These are phyloP conservation scores for Suhomyces prunicola DNA, from an alignment of 805 yeast genomes.

Conservation along the genomic window DNA sequence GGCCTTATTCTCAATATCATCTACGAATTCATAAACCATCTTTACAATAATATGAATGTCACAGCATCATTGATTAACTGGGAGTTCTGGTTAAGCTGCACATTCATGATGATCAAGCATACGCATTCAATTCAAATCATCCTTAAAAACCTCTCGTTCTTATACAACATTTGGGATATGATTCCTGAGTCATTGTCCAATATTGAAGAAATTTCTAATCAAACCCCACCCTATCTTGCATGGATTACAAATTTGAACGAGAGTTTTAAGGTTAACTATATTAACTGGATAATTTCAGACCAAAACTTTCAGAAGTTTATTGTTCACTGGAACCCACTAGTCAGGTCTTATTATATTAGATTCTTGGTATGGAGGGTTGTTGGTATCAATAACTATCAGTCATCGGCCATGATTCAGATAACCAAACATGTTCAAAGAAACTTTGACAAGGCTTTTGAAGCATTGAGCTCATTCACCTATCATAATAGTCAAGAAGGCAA, in stretches of 20 bases:
- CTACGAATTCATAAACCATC: constrained; percentile 37
- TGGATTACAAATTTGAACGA: constrained; percentile 43
- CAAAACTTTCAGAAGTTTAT: constrained; percentile 55
- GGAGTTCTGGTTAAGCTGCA: constrained; percentile 71
- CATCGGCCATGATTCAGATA: constrained; percentile 28
- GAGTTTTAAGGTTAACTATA: constrained; percentile 47
- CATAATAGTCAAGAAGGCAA: constrained; percentile 15
- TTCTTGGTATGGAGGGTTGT: constrained; percentile 65
- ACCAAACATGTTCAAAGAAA: constrained; percentile 30
- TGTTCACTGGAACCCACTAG: constrained; percentile 78
- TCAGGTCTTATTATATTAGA: constrained; percentile 65
- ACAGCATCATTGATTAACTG: constrained; percentile 48
- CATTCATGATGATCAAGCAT: constrained; percentile 51
- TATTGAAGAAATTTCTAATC: constrained; percentile 3
- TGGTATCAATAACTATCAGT: constrained; percentile 40
- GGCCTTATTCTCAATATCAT: constrained; percentile 40
- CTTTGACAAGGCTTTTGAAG: constrained; percentile 25
- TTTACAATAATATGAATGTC: constrained; percentile 20
- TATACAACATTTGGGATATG: constrained; percentile 73
- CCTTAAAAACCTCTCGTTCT: constrained; percentile 58
- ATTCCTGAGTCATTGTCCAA: constrained; percentile 44
- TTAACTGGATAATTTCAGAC: constrained; percentile 52
- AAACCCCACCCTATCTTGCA: constrained; percentile 7
- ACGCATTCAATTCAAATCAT: constrained; percentile 63
- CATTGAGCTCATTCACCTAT: constrained; percentile 25